Percentiles rank a stretch among this genome's conserved stretches.
Evolutionary conservation across 2,329 filamentous ascomycete species (phyloP).

Genomic region (Chaetomium sp.): DNA sequence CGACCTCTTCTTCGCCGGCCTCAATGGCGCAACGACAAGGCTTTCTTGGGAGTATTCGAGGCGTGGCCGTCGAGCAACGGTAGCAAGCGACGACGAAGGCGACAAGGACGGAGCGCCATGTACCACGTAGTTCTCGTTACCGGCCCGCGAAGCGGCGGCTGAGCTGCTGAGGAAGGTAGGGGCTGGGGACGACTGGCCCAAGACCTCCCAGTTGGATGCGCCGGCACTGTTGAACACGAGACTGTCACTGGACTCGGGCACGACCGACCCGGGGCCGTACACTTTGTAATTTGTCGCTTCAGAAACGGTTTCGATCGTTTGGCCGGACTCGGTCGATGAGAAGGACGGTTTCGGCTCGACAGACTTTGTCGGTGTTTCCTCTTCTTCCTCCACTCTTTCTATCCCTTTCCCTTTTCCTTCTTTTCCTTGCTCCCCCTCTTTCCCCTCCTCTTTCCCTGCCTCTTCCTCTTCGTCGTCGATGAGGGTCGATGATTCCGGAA

Average conservation of each 20-base stretch:
- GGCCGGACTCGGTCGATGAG: constrained; percentile 27
- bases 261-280: constrained; percentile 36
- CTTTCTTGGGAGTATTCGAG: constrained; percentile 55
- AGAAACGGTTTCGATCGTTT: constrained; percentile 40
- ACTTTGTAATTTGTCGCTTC: constrained; percentile 51
- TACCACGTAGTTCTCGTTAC: constrained; percentile 48
- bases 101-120: constrained; percentile 40
- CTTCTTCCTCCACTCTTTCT: not conserved
- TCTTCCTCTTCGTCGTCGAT: constrained; percentile 14
- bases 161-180: constrained; percentile 35
- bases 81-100: constrained; percentile 32
- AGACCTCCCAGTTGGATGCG: constrained; percentile 45
- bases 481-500: constrained; percentile 28
- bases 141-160: constrained; percentile 30
- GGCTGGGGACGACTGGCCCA: constrained; percentile 47
- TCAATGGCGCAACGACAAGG: constrained; percentile 50
- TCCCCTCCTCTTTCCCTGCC: no score
- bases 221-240: constrained; percentile 37
- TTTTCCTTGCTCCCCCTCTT: no score
- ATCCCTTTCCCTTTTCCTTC: no score
- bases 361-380: constrained; percentile 19
- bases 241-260: constrained; percentile 36
- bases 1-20: constrained; percentile 40
- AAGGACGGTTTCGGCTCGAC: constrained; percentile 35
- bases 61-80: constrained; percentile 30